These are phyloP conservation scores for Primulina huaijiensis DNA, from an alignment of 257 asterid species.

Conservation along the genomic window DNA sequence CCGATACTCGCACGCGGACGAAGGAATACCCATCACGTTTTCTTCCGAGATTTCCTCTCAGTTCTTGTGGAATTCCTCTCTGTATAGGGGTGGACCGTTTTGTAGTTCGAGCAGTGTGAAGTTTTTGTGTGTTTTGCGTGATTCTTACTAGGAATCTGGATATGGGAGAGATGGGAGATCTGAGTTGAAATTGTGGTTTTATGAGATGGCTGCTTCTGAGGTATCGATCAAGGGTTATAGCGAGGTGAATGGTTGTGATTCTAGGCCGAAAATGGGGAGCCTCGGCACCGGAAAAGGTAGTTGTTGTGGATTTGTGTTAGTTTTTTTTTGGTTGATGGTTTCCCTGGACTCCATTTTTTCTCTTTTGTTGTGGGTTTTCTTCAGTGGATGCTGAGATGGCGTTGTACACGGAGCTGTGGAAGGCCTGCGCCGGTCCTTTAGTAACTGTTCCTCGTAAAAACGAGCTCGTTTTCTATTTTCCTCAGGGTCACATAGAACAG, in stretches of 20 bases:
- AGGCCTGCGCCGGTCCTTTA: slow-evolving; percentile 94
- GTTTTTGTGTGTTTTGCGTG: slow-evolving; percentile 11
- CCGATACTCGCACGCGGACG: slow-evolving; percentile 11
- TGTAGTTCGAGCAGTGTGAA: slow-evolving; percentile 6
- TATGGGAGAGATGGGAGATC: slow-evolving; percentile 60
- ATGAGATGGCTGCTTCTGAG: slow-evolving; percentile 58
- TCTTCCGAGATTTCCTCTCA: slow-evolving; percentile 20
- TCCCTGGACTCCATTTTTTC: slow-evolving; percentile 1
- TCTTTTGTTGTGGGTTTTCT: not conserved
- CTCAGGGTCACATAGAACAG: slow-evolving; percentile 99
- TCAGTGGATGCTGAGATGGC: slow-evolving; percentile 76
- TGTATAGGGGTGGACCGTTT: not conserved
- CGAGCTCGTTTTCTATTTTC: slow-evolving; percentile 85
- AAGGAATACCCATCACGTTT: slow-evolving; percentile 13
- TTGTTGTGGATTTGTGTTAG: slow-evolving; percentile 1
- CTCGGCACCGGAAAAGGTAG: slow-evolving; percentile 51
- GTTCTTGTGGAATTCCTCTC: not conserved
- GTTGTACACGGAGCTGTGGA: slow-evolving; percentile 87
- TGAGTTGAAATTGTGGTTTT: slow-evolving; percentile 32
- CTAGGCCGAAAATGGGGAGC: slow-evolving; percentile 29
- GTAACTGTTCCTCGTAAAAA: slow-evolving; percentile 82
- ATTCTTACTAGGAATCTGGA: slow-evolving; percentile 12
- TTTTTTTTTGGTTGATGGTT: not conserved
- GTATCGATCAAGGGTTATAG: slow-evolving; percentile 55
- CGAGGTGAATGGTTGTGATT: slow-evolving; percentile 35